Evolutionary conservation across 1,284 basidiomycete genomes (phyloP).

Genomic region (Moesziomyces parantarcticus): DNA sequence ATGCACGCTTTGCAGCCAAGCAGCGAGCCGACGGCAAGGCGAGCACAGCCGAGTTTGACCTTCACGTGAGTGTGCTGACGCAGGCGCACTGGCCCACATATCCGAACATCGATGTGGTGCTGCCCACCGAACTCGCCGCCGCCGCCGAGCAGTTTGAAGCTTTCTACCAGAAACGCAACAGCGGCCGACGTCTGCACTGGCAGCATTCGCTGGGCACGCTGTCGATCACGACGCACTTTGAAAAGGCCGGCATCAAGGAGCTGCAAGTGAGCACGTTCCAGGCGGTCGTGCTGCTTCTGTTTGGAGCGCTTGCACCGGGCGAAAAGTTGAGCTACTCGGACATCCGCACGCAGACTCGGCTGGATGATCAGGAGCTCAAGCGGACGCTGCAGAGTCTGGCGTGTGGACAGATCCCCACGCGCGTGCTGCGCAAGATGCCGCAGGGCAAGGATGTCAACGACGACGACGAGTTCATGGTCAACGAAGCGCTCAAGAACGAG

Average conservation of each 20-base stretch:
- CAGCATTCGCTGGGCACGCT: conserved; percentile 63
- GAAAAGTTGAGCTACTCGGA: conserved; percentile 75
- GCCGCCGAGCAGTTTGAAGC: conserved; percentile 46
- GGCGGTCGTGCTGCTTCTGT: conserved; percentile 85
- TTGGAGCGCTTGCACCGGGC: conserved; percentile 74
- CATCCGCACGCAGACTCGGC: conserved; percentile 77
- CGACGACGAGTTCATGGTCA: conserved; percentile 82
- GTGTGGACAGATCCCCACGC: conserved; percentile 80
- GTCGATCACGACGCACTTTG: conserved; percentile 59
- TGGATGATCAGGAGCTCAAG: conserved; percentile 75
- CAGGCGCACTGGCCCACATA: conserved; percentile 73
- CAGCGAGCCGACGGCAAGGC: conserved; percentile 38
- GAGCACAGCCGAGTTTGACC: conserved; percentile 63
- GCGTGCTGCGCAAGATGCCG: conserved; percentile 85
- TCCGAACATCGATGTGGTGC: conserved; percentile 44
- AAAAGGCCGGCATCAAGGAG: conserved; percentile 79
- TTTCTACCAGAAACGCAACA: conserved; percentile 63
- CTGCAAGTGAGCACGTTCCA: conserved; percentile 91
- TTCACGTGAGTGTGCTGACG: conserved; percentile 73
- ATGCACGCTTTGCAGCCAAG: conserved; percentile 68
- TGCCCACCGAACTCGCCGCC: conserved; percentile 46
- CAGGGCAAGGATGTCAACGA: conserved; percentile 82
- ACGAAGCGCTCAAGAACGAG: conserved; percentile 83
- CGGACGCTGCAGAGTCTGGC: conserved; percentile 91
- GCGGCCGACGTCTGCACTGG: conserved; percentile 64